Percentiles rank a stretch among this genome's conserved stretches.
Conservation (phyloP, 2,329 filamentous ascomycete species). For the Talaromyces amestolkiae region DNA sequence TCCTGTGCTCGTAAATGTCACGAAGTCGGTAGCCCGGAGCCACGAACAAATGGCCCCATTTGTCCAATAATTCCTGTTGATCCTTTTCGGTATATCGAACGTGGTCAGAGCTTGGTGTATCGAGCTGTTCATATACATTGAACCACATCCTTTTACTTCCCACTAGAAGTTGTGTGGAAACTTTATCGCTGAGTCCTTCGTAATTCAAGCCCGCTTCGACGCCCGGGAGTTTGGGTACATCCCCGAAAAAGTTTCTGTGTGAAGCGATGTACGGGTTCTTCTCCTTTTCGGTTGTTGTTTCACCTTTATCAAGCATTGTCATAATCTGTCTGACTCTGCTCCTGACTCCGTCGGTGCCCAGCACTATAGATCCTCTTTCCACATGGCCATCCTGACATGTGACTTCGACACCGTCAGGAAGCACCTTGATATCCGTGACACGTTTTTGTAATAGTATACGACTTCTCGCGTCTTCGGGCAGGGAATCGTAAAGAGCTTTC, state of each 20-base stretch:
- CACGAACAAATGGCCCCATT: slow-evolving; percentile 4
- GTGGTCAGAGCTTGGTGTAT: background rate
- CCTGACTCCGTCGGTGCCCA: slow-evolving; percentile 44
- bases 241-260: background rate
- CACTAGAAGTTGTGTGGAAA: slow-evolving; percentile 5
- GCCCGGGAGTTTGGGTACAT: background rate
- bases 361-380: slow-evolving; percentile 34
- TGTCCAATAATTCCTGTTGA: background rate
- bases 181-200: slow-evolving; percentile 1
- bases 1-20: background rate
- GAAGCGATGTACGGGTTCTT: slow-evolving; percentile 3
- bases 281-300: slow-evolving; percentile 11
- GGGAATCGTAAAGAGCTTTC: slow-evolving; percentile 29
- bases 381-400: slow-evolving; percentile 34
- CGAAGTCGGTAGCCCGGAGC: background rate
- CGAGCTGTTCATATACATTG: slow-evolving; percentile 3
- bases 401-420: slow-evolving; percentile 28
- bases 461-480: slow-evolving; percentile 27
- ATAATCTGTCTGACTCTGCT: slow-evolving; percentile 31
- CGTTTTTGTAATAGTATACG: slow-evolving; percentile 28
- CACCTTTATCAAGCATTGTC: background rate
- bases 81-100: slow-evolving; percentile 1
- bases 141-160: slow-evolving; percentile 8
- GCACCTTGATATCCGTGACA: background rate
- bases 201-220: slow-evolving; percentile 7